Evolutionary conservation across 176 grass and related monocot genomes (phyloP), one percentile per base, ranked within the genome.

Genomic region (Chrysopogon serrulatus): DNA sequence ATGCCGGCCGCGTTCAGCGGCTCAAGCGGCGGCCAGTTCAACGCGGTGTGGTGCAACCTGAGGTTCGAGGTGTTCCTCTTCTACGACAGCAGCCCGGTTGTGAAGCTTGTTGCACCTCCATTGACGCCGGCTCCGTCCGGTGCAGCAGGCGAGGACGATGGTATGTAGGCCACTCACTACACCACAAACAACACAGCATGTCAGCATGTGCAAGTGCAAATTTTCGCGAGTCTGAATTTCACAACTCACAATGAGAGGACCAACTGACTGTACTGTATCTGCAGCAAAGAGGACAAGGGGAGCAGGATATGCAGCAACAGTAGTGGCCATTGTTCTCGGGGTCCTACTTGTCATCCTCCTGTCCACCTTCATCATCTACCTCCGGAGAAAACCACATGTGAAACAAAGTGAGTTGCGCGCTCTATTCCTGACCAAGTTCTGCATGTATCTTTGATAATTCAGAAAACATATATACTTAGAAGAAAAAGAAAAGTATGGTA

Each of bases 1-100:
- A 84, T 87, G 75, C 76, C 61, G 3, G 8, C 10, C 28, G 14
- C 27, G 39, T 71, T 84, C 60, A 60, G 42, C n/a, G 80, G 81
- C 27, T 59, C 31, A 0, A 1, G 16, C 0, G 85, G 81, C 0
- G 76, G 75, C 40, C 33, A 44, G 77, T 21, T 91, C 63, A 23
- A 75, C 10, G 53, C 1, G 4, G 75, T 71, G 5, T 80, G 57
- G 68, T 91, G 89, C 81, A 76, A 79, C 59, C 43, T 80, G 0
- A 49, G 78, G 5, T 86, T 65, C 76, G 41, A 80, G 42, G 2
- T 28, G 4, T 47, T 47, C 37, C 36, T 10, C 12, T 64, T 86
- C 66, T 86, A 48, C 76, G 79, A 53, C 16, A 62, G 74, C 44
- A 40, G 5, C 1, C 81, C 85, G 8, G 36, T 53, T 0, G 31